Conservation (phyloP, 495 filamentous ascomycete species). For the Pseudomonodictys pantanalensis region DNA sequence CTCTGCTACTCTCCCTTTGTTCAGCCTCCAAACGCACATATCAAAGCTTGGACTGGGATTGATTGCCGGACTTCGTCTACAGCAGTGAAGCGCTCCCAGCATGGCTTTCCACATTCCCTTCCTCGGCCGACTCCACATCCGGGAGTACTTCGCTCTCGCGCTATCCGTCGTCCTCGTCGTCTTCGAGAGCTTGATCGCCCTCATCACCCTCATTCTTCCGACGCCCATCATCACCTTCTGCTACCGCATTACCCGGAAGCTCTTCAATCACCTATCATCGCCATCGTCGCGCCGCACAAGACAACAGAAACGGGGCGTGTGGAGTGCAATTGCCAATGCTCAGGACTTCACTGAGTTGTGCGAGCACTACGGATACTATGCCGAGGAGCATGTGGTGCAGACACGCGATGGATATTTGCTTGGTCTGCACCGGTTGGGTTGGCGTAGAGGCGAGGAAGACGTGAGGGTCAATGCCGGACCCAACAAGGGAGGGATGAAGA, state of each 20-base stretch:
- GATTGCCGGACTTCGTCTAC: too few species aligned
- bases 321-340: conserved; percentile 56
- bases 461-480: conserved; percentile 66
- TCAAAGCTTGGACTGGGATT: too few species aligned
- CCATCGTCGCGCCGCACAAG: conserved; percentile 63
- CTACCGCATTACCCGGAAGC: conserved; percentile 73
- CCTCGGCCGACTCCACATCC: conserved; percentile 76
- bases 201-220: conserved; percentile 84
- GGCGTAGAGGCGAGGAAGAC: conserved; percentile 74
- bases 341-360: conserved; percentile 92
- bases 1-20: neutral
- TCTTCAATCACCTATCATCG: conserved; percentile 77
- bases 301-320: conserved; percentile 53
- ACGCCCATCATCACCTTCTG: conserved; percentile 71
- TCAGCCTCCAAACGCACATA: neutral
- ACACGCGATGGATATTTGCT: conserved; percentile 92
- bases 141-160: conserved; percentile 81
- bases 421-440: conserved; percentile 82
- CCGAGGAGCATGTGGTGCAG: conserved; percentile 94
- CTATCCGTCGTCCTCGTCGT: conserved; percentile 77
- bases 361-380: conserved; percentile 79
- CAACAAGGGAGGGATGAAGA: conserved; percentile 58
- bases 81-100: neutral
- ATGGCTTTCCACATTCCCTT: conserved; percentile 74
- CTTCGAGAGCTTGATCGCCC: conserved; percentile 73